Evolutionary conservation across 352 stramenopile genomes (phyloP).

Genomic region (Phytophthora hybrid): DNA sequence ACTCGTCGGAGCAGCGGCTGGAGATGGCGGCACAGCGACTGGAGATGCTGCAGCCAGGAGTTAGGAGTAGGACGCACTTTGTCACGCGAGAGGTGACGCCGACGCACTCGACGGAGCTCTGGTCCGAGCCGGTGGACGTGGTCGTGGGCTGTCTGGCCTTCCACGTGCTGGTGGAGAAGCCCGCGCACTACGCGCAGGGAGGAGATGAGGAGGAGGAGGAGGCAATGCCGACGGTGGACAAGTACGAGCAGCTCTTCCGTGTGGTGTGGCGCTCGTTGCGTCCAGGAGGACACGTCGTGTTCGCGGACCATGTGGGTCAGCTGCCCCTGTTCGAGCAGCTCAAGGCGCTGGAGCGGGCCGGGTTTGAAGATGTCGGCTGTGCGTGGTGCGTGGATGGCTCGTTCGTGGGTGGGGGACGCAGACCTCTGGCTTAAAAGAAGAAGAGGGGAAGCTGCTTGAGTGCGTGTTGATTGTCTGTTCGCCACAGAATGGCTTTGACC

Average conservation of each 20-base stretch:
- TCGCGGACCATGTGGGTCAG: constrained; percentile 81
- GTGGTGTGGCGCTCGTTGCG: constrained; percentile 59
- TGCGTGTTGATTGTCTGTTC: too few relatives aligned
- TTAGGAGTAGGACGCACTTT: constrained; percentile 26
- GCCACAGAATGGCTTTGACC: too few relatives aligned
- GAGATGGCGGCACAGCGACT: constrained; percentile 61
- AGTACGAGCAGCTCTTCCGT: constrained; percentile 68
- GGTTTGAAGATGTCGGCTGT: constrained; percentile 81
- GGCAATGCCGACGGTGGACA: constrained; percentile 25
- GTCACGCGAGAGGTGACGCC: constrained; percentile 24
- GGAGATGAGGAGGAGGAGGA: background rate
- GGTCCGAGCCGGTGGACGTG: constrained; percentile 51
- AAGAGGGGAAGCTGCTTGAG: too few relatives aligned
- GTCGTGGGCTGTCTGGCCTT: constrained; percentile 73
- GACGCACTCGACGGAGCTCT: constrained; percentile 33
- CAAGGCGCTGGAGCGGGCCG: constrained; percentile 55
- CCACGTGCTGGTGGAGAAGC: constrained; percentile 69
- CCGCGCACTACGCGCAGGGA: constrained; percentile 53
- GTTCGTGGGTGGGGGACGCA: constrained; percentile 72
- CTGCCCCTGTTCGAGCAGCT: constrained; percentile 72
- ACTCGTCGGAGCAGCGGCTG: constrained; percentile 64
- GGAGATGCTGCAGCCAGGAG: constrained; percentile 10
- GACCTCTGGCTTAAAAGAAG: constrained; percentile 22
- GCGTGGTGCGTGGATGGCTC: constrained; percentile 80
- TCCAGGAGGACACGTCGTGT: constrained; percentile 70